Conservation (phyloP, 192 early-diverging fungal species). For the Backusella macrospora region DNA sequence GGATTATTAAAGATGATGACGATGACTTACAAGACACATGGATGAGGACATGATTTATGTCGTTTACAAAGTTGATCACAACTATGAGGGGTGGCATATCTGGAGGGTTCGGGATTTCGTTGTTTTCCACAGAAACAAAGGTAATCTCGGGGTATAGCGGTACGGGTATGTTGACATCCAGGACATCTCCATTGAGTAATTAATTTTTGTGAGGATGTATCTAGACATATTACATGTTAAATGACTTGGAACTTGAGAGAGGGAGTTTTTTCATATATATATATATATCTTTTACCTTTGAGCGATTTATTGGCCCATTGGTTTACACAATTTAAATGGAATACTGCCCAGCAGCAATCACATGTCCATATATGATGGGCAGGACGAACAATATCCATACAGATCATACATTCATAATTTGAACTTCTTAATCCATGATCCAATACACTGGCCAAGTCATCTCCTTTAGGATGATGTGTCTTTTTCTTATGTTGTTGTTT, state of each 20-base stretch:
- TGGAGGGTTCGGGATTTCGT: conserved; percentile 65
- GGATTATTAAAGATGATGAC: no score
- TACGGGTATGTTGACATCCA: conserved; percentile 79
- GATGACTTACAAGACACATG: conserved; percentile 72
- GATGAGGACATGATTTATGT: conserved; percentile 69
- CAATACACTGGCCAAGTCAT: conserved; percentile 66
- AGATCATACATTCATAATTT: conserved; percentile 95
- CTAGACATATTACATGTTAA: conserved; percentile 22
- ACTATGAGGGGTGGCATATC: conserved; percentile 76
- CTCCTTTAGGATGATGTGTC: conserved; percentile 18
- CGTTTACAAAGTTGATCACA: conserved; percentile 81
- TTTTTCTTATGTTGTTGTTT: conserved; percentile 17
- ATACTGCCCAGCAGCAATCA: conserved; percentile 83
- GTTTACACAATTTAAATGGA: conserved; percentile 84
- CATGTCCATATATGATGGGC: conserved; percentile 84
- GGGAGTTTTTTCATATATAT: neutral
- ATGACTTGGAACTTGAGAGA: no score
- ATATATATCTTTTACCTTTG: conserved; percentile 40
- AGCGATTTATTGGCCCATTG: conserved; percentile 76
- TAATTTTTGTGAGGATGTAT: conserved; percentile 29
- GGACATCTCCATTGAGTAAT: conserved; percentile 83
- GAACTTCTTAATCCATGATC: conserved; percentile 64
- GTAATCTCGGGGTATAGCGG: conserved; percentile 72
- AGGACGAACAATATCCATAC: conserved; percentile 83
- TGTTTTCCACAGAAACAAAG: conserved; percentile 87